phyloP scores from a whole-genome alignment of 1,284 basidiomycete genomes.

The Trametes hirsuta region DNA sequence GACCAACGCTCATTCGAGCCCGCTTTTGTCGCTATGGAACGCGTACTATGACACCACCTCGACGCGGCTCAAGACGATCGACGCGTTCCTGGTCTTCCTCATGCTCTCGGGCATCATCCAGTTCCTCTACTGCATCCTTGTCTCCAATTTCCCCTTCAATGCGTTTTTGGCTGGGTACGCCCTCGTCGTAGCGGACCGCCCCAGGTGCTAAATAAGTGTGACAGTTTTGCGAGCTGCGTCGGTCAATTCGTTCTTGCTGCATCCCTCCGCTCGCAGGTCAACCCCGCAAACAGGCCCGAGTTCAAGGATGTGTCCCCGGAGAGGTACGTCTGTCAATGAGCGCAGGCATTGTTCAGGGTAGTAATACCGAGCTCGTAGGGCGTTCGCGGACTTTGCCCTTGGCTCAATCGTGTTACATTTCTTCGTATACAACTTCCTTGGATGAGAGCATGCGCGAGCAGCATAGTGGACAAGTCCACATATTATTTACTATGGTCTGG shows the following conservation, averaged over 20 bases:
- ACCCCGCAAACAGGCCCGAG: slow-evolving; percentile 78
- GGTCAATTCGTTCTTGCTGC: slow-evolving; percentile 97
- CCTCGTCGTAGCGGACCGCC: not conserved
- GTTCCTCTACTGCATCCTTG: slow-evolving; percentile 89
- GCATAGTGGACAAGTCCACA: not conserved
- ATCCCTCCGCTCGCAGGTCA: slow-evolving; percentile 90
- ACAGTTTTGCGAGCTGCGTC: slow-evolving; percentile 89
- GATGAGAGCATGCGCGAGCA: slow-evolving; percentile 44
- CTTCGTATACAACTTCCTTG: slow-evolving; percentile 97
- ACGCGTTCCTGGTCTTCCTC: slow-evolving; percentile 91
- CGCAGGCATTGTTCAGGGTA: not conserved
- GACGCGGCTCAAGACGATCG: slow-evolving; percentile 89
- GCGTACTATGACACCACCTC: slow-evolving; percentile 83
- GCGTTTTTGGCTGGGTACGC: slow-evolving; percentile 94
- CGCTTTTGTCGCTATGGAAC: slow-evolving; percentile 68
- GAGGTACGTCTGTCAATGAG: slow-evolving; percentile 57
- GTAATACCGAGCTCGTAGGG: slow-evolving; percentile 52
- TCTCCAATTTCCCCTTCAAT: slow-evolving; percentile 97
- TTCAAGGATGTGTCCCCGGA: slow-evolving; percentile 95
- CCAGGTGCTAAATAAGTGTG: not conserved
- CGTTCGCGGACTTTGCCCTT: slow-evolving; percentile 95
- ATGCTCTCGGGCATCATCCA: slow-evolving; percentile 90
- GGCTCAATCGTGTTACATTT: slow-evolving; percentile 96
- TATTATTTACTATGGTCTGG: slow-evolving; percentile 14
- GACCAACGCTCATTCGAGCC: slow-evolving; percentile 36